Conservation (phyloP, 139 green algal genomes). For the Picochlorum sp. region DNA sequence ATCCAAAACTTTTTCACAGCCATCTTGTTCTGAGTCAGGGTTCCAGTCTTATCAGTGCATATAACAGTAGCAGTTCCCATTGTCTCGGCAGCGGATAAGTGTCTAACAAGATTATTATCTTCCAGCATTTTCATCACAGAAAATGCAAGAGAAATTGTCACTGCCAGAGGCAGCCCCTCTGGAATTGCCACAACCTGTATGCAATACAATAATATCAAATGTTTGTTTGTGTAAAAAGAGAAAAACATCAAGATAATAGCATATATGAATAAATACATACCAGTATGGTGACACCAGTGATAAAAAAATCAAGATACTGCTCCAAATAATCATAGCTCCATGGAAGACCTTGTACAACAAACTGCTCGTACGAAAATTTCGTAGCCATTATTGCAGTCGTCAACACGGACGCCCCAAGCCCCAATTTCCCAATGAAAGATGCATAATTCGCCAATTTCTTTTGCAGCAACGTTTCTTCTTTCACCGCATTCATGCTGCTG, state of each 20-base stretch:
- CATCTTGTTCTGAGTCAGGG: constrained; percentile 77
- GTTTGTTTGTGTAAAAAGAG: background rate
- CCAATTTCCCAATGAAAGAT: constrained; percentile 53
- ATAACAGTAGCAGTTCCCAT: constrained; percentile 79
- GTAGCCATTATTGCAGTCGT: constrained; percentile 14
- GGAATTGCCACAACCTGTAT: constrained; percentile 73
- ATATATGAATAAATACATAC: constrained; percentile 9
- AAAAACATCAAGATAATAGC: background rate
- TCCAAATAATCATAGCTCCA: constrained; percentile 42
- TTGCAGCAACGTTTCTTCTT: constrained; percentile 55
- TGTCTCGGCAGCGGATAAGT: constrained; percentile 79
- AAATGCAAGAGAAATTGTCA: constrained; percentile 79
- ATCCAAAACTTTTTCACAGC: constrained; percentile 47
- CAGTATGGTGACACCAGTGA: constrained; percentile 74
- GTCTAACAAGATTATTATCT: constrained; percentile 58
- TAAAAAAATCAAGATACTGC: constrained; percentile 58
- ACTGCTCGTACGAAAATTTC: constrained; percentile 30
- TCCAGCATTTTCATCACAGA: constrained; percentile 56
- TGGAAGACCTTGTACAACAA: constrained; percentile 20
- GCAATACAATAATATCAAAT: background rate
- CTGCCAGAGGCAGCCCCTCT: constrained; percentile 78
- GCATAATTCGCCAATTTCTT: constrained; percentile 64
- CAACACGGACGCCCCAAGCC: constrained; percentile 41
- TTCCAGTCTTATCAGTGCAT: constrained; percentile 85
- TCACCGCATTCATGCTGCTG: background rate